These are phyloP conservation scores for Inosperma sp. DNA, from an alignment of 768 basidiomycete species.

Conservation along the genomic window DNA sequence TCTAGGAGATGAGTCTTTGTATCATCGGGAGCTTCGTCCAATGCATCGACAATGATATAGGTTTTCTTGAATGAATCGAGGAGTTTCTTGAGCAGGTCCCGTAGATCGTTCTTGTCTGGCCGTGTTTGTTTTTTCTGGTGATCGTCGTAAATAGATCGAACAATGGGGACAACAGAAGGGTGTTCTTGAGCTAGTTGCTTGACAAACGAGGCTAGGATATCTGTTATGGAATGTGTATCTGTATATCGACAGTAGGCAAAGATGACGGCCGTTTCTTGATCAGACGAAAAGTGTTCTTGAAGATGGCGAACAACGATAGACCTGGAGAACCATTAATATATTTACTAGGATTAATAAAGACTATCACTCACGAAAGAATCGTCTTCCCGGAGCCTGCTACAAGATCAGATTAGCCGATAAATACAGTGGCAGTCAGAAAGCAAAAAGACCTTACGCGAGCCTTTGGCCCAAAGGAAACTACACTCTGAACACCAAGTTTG, in stretches of 20 bases:
- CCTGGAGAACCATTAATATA: not conserved
- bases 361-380: not conserved
- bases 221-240: not conserved
- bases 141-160: not conserved
- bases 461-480: not conserved
- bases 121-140: not conserved
- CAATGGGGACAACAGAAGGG: not conserved
- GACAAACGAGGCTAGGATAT: not conserved
- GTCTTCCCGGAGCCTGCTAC: not conserved
- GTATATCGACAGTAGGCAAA: slow-evolving; percentile 2
- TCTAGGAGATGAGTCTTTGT: not conserved
- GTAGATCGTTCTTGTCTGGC: not conserved
- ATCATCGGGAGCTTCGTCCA: not conserved
- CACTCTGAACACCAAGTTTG: not conserved
- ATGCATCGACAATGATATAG: not conserved
- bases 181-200: not conserved
- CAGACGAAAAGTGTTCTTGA: not conserved
- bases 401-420: not conserved
- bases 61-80: not conserved
- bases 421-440: not conserved
- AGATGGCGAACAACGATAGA: not conserved
- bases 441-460: not conserved
- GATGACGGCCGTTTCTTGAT: not conserved
- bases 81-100: not conserved
- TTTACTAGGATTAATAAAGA: not conserved